Evolutionary conservation across 2,329 filamentous ascomycete species (phyloP).

Genomic region (Dichotomopilus funicola): DNA sequence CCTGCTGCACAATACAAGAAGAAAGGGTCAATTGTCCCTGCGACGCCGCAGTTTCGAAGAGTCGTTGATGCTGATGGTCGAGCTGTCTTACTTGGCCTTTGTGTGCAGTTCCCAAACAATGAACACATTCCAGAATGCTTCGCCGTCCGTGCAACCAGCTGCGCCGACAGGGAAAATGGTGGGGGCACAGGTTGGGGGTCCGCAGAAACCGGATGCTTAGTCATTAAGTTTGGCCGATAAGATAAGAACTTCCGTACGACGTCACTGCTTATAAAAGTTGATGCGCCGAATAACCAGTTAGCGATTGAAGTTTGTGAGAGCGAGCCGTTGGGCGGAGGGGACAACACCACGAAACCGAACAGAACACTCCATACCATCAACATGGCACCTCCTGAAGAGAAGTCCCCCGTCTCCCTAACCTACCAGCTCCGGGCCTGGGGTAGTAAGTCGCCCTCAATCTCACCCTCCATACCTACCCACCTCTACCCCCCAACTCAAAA

Average conservation of each 20-base stretch:
- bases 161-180: background rate
- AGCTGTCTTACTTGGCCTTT: background rate
- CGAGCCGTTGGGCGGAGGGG: background rate
- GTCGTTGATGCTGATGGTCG: background rate
- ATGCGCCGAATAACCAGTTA: background rate
- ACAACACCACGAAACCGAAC: background rate
- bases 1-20: no score
- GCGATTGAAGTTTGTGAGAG: background rate
- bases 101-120: background rate
- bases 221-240: background rate
- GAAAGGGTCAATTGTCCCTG: background rate
- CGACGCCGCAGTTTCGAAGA: background rate
- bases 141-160: slow-evolving; percentile 2
- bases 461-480: background rate
- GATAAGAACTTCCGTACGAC: slow-evolving; percentile 3
- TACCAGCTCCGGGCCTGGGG: slow-evolving; percentile 41
- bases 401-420: slow-evolving; percentile 27
- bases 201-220: background rate
- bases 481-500: background rate
- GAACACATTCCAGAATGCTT: slow-evolving; percentile 4
- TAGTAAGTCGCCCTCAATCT: slow-evolving; percentile 38
- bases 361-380: background rate
- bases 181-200: background rate
- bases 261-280: slow-evolving; percentile 6
- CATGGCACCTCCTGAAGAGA: slow-evolving; percentile 17